Conservation (phyloP, 2,329 filamentous ascomycete species). For the Mollisia scopiformis region DNA sequence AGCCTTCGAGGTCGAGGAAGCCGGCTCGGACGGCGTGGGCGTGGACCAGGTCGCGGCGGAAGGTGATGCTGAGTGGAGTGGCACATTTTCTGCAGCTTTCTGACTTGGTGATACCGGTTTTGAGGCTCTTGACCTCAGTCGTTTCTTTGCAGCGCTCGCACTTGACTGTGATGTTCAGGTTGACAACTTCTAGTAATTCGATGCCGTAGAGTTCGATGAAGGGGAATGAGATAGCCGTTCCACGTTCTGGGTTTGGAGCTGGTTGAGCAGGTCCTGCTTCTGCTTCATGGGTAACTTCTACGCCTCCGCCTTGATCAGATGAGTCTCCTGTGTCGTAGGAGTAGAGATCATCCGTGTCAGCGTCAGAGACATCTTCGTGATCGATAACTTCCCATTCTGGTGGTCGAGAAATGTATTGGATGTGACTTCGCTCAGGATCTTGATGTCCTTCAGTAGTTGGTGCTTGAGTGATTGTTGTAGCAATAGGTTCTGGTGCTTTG, state of each 20-base stretch:
- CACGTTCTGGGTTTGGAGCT: slow-evolving; percentile 54
- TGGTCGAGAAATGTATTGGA: slow-evolving; percentile 74
- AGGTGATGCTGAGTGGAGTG: slow-evolving; percentile 53
- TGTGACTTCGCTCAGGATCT: slow-evolving; percentile 58
- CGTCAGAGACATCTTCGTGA: slow-evolving; percentile 49
- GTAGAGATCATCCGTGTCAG: slow-evolving; percentile 50
- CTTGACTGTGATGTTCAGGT: slow-evolving; percentile 72
- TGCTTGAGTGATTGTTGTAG: slow-evolving; percentile 6
- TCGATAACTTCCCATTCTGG: slow-evolving; percentile 67
- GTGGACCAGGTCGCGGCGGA: slow-evolving; percentile 73
- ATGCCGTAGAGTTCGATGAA: slow-evolving; percentile 76
- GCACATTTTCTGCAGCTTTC: slow-evolving; percentile 63
- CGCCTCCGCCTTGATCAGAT: slow-evolving; percentile 46
- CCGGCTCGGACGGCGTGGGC: slow-evolving; percentile 74
- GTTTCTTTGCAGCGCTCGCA: slow-evolving; percentile 78
- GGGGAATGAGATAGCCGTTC: slow-evolving; percentile 80
- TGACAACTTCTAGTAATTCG: slow-evolving; percentile 71
- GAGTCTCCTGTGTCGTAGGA: slow-evolving; percentile 41
- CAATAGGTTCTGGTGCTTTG: not conserved
- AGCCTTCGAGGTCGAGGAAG: slow-evolving; percentile 77
- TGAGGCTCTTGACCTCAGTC: slow-evolving; percentile 70
- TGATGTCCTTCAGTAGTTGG: slow-evolving; percentile 28
- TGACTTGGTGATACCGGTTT: slow-evolving; percentile 54
- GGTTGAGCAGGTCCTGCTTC: slow-evolving; percentile 36
- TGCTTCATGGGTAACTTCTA: slow-evolving; percentile 38